Conservation (phyloP, 352 stramenopile genomes). For the Elongisporangium senticosum region DNA sequence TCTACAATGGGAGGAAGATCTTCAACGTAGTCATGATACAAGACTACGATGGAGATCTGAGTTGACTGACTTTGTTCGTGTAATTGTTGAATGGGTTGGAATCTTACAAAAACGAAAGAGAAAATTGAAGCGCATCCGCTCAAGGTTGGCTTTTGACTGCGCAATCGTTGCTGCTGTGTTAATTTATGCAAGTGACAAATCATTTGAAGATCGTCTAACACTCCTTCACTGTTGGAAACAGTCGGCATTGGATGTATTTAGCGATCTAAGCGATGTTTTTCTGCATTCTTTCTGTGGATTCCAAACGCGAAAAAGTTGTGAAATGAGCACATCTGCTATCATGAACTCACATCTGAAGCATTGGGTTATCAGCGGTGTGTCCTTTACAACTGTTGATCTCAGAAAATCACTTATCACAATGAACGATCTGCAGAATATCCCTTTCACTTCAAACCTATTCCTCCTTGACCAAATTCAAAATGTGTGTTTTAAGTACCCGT, state of each 20-base stretch:
- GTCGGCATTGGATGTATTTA: background rate
- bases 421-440: constrained; percentile 7
- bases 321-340: constrained; percentile 5
- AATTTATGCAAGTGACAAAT: constrained; percentile 22
- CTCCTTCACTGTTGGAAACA: constrained; percentile 16
- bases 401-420: constrained; percentile 1
- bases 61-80: constrained; percentile 28
- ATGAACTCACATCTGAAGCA: constrained; percentile 12
- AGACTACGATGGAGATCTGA: constrained; percentile 34
- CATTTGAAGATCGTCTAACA: constrained; percentile 15
- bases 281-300: background rate
- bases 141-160: constrained; percentile 29
- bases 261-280: background rate
- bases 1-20: constrained; percentile 30
- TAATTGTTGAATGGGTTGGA: constrained; percentile 32
- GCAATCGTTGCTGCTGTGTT: constrained; percentile 24
- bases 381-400: background rate
- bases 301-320: background rate
- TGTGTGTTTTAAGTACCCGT: constrained; percentile 35
- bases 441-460: constrained; percentile 39
- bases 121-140: constrained; percentile 15
- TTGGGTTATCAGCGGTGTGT: constrained; percentile 24
- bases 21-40: constrained; percentile 47
- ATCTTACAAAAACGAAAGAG: constrained; percentile 16
- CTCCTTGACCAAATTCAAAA: constrained; percentile 41